phyloP scores from a whole-genome alignment of 2,329 filamentous ascomycete genomes.

The Chrysosphaeria jannelii region DNA sequence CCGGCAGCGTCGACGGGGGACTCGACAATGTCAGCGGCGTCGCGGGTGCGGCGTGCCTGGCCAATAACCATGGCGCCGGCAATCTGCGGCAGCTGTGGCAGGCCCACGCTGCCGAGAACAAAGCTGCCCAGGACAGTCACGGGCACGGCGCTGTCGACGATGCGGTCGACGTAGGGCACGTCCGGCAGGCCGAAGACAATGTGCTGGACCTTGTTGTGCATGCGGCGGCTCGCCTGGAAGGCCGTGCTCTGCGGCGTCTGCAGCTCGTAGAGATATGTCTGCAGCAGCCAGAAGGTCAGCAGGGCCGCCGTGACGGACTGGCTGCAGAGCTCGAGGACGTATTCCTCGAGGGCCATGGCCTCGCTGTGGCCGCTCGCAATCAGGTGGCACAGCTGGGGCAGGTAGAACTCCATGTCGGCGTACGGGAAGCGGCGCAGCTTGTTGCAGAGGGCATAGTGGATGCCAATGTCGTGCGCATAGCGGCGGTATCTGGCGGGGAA shows the following conservation, averaged over 20 bases:
- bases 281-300: constrained; percentile 75
- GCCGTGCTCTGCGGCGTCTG: constrained; percentile 41
- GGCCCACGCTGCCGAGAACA: constrained; percentile 44
- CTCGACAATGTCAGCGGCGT: constrained; percentile 19
- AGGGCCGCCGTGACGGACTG: constrained; percentile 64
- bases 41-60: constrained; percentile 36
- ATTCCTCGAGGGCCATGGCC: constrained; percentile 74
- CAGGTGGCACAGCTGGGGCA: constrained; percentile 64
- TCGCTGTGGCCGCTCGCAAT: constrained; percentile 73
- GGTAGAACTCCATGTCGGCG: constrained; percentile 79
- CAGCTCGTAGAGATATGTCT: constrained; percentile 64
- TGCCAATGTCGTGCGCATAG: constrained; percentile 70
- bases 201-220: constrained; percentile 72
- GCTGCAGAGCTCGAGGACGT: constrained; percentile 59
- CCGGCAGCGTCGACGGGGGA: neutral
- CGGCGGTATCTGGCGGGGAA: constrained; percentile 34
- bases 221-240: constrained; percentile 54
- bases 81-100: constrained; percentile 47
- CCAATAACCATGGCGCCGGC: constrained; percentile 56
- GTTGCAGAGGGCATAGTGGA: constrained; percentile 66
- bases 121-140: constrained; percentile 59
- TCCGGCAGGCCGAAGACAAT: constrained; percentile 60
- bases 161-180: constrained; percentile 36
- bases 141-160: constrained; percentile 53
- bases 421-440: constrained; percentile 74